Conservation (phyloP, 2,329 filamentous ascomycete genomes). For the Colletotrichum shisoi region DNA sequence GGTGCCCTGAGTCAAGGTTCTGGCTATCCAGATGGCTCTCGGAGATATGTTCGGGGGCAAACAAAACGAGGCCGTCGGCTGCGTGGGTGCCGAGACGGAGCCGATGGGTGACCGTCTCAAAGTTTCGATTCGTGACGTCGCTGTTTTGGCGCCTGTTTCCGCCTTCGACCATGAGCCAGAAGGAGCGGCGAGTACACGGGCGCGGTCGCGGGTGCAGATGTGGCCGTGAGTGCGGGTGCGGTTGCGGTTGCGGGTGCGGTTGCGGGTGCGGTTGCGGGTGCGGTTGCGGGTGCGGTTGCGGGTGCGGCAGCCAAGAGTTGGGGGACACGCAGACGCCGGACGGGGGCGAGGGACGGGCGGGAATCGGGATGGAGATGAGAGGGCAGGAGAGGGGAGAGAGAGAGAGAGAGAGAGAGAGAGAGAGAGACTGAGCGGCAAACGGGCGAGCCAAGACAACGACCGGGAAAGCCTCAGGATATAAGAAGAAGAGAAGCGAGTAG, state of each 20-base stretch:
- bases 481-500: constrained; percentile 6
- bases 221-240: not conserved
- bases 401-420: too few relatives aligned
- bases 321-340: not conserved
- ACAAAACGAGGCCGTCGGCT: constrained; percentile 14
- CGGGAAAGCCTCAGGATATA: constrained; percentile 23
- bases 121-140: constrained; percentile 33
- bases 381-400: not conserved
- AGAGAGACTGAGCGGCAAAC: constrained; percentile 9
- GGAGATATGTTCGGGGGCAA: constrained; percentile 3
- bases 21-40: not conserved
- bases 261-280: constrained; percentile 7
- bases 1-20: not conserved
- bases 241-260: constrained; percentile 4
- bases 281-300: not conserved
- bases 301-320: constrained; percentile 12
- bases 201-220: not conserved
- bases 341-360: constrained; percentile 3
- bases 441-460: constrained; percentile 16
- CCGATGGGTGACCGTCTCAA: constrained; percentile 29
- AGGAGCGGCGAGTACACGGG: constrained; percentile 14
- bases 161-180: not conserved
- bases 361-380: not conserved
- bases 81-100: constrained; percentile 32
- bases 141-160: constrained; percentile 2